Percentiles rank a stretch among this genome's conserved stretches.
Conservation (phyloP, 148 eudicot species). For the Cornus florida region DNA sequence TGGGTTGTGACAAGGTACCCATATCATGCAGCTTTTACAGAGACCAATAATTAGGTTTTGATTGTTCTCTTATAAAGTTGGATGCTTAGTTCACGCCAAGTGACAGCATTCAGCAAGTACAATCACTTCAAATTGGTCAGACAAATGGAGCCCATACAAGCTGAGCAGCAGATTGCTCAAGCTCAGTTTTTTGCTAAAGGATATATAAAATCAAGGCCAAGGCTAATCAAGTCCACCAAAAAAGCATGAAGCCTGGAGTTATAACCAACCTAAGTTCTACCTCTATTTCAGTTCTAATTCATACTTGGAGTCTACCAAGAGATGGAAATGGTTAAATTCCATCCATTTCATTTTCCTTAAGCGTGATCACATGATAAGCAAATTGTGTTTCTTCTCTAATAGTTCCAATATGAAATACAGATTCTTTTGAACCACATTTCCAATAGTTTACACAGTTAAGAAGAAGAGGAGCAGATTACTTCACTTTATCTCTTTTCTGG, state of each 20-base stretch:
- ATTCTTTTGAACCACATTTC: constrained; percentile 1
- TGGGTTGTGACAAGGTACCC: not conserved
- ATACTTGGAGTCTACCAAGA: not conserved
- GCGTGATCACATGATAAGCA: not conserved
- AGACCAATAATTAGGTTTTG: not conserved
- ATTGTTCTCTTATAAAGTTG: not conserved
- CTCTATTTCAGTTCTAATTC: not conserved
- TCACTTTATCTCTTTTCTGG: constrained; percentile 6
- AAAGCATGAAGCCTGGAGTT: not conserved
- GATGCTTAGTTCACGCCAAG: not conserved
- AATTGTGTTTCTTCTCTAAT: not conserved
- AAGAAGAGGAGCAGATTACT: not conserved
- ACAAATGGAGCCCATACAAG: not conserved
- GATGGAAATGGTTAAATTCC: not conserved
- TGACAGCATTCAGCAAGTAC: not conserved
- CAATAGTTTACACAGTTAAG: not conserved
- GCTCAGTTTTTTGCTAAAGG: not conserved
- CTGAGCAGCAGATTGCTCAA: not conserved
- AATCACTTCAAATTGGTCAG: too few species aligned
- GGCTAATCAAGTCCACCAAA: not conserved
- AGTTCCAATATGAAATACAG: not conserved
- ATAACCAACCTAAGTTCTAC: not conserved
- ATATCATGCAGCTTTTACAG: not conserved
- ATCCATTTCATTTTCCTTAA: not conserved
- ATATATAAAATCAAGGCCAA: not conserved